Evolutionary conservation across 2,329 filamentous ascomycete species (phyloP).

Genomic region (Alternaria angustiovoidea): DNA sequence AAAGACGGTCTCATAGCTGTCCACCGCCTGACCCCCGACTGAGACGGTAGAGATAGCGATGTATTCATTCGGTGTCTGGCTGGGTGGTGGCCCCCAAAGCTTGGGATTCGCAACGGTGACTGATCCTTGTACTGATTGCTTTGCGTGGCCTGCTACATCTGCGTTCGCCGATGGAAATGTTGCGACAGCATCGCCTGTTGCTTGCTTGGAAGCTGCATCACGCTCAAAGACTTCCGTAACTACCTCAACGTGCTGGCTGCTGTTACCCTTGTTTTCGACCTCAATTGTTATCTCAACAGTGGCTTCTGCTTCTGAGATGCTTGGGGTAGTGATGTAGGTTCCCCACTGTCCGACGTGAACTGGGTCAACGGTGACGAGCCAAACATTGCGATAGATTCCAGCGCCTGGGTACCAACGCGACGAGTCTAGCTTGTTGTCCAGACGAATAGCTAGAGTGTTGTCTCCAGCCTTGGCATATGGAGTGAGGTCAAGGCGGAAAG

Average conservation of each 20-base stretch:
- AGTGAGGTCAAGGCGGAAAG: conserved; percentile 62
- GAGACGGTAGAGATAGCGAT: conserved; percentile 56
- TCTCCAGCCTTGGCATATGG: conserved; percentile 51
- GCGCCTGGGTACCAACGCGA: conserved; percentile 65
- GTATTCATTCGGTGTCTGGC: conserved; percentile 59
- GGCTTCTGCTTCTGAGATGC: conserved; percentile 57
- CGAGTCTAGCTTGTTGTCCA: conserved; percentile 60
- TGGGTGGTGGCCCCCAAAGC: conserved; percentile 60
- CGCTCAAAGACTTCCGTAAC: conserved; percentile 53
- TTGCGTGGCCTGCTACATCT: conserved; percentile 44
- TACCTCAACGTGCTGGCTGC: conserved; percentile 49
- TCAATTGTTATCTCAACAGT: conserved; percentile 56
- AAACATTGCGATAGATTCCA: conserved; percentile 64
- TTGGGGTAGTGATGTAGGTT: conserved; percentile 57
- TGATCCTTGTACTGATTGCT: conserved; percentile 48
- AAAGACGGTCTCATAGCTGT: conserved; percentile 61
- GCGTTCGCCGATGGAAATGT: conserved; percentile 44
- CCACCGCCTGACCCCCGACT: conserved; percentile 37
- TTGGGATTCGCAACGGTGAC: conserved; percentile 49
- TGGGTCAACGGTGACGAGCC: conserved; percentile 59
- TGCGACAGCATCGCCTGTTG: conserved; percentile 39
- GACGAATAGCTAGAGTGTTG: conserved; percentile 59
- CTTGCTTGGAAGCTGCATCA: conserved; percentile 43
- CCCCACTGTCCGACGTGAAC: conserved; percentile 60
- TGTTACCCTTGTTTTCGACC: conserved; percentile 56